Base-by-base conservation (phyloP, 306 rosid genomes). In the Cicer yamashitae region DNA sequence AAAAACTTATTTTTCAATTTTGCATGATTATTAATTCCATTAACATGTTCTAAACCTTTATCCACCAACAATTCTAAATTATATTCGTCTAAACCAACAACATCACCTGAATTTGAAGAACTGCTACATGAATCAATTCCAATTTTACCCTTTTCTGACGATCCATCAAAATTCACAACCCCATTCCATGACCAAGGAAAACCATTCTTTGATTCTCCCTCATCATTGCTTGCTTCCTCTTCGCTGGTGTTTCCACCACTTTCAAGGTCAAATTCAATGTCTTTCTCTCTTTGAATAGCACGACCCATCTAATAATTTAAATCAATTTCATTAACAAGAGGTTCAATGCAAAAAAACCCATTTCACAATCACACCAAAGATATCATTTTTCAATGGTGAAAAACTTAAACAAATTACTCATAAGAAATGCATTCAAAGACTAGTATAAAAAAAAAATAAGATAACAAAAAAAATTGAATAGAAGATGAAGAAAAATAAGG, bases 191-290 rank as follows among this genome's bases (percentile, higher is more conserved):
- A 39, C 85, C 79, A 82, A 43, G 48, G 10, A 46, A 85, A 69
- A 67, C 67, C 67, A 34, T 81, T 79, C 74, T 84, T 89, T 6
- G 71, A 60, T 53, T 81, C 88, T 71, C 22, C 67, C 34, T 88
- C 87, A 58, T 70, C 81, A 34, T 79, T 85, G 81, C 79, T 86
- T 67, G 78, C 67, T 77, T 91, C 94, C 17, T 91, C 94, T 45
- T 93, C 96, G 75, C 89, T 77, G 10, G 77, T 62, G 71, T 47
- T 81, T 61, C 82, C 90, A 80, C 89, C 88, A 81, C 85, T 82
- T 86, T 91, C 92, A 34, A 87, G 57, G 65, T 89, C 92, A 70
- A 70, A 65, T 25, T 83, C 86, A 70, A 76, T 30, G 54, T 71
- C 82, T 46, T 74, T 71, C 58, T 82, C 88, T 75, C 74, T 83